These are phyloP conservation scores for Lophiotrema nucula DNA, from an alignment of 495 filamentous ascomycete species.

Conservation along the genomic window DNA sequence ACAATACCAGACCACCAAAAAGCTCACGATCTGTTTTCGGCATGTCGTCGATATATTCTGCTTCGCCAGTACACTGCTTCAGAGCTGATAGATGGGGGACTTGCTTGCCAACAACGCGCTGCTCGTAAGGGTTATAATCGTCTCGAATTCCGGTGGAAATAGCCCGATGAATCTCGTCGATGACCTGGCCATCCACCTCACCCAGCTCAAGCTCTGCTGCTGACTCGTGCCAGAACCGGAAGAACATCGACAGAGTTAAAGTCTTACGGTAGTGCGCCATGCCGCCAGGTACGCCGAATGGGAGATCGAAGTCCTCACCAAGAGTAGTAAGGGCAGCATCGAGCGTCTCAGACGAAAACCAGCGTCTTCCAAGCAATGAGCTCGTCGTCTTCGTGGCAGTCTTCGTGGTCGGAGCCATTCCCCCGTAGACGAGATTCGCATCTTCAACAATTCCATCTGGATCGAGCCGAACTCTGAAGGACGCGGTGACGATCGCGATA, in stretches of 20 bases:
- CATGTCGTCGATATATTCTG: constrained; percentile 47
- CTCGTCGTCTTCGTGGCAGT: constrained; percentile 5
- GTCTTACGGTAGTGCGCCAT: constrained; percentile 33
- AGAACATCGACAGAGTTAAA: constrained; percentile 31
- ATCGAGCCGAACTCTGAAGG: constrained; percentile 23
- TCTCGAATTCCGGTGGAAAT: constrained; percentile 61
- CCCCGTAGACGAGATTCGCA: constrained; percentile 26
- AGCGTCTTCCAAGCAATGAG: constrained; percentile 19
- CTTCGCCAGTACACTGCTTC: constrained; percentile 47
- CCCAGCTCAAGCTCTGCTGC: constrained; percentile 38
- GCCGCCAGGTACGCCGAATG: constrained; percentile 29
- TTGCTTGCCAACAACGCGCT: constrained; percentile 46
- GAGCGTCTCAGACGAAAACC: constrained; percentile 25
- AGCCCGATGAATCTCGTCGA: constrained; percentile 59
- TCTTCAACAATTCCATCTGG: constrained; percentile 20
- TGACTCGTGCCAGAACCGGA: constrained; percentile 36
- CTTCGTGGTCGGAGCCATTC: constrained; percentile 31
- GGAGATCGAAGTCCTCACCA: constrained; percentile 24
- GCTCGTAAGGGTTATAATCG: constrained; percentile 44
- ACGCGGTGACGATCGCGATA: constrained; percentile 32
- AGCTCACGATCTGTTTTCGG: constrained; percentile 42
- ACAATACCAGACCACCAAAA: constrained; percentile 43
- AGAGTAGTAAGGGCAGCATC: constrained; percentile 16
- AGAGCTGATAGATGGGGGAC: constrained; percentile 45
- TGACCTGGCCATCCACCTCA: constrained; percentile 52